Evolutionary conservation across 106 monocot genomes (phyloP).

Genomic region (Acorus calamus): DNA sequence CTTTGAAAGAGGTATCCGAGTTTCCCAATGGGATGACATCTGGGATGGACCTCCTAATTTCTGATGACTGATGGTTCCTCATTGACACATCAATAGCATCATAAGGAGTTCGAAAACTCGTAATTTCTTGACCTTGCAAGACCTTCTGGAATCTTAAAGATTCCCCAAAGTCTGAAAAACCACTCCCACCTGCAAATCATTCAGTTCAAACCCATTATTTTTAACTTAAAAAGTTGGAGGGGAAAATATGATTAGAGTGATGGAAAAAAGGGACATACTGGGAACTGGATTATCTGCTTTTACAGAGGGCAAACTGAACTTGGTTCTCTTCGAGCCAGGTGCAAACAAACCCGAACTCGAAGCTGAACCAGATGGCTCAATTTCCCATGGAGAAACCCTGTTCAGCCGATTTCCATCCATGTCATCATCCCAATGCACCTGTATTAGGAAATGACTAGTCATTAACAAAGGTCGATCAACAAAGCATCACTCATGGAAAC

Average conservation of each 20-base stretch:
- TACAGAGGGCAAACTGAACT: slow-evolving; percentile 18
- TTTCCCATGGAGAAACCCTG: slow-evolving; percentile 76
- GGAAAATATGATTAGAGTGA: not conserved
- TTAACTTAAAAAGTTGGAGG: not conserved
- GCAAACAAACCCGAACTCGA: slow-evolving; percentile 21
- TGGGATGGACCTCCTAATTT: slow-evolving; percentile 24
- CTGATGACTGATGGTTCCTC: slow-evolving; percentile 22
- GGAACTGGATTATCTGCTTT: slow-evolving; percentile 34
- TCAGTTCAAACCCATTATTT: not conserved
- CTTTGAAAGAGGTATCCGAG: slow-evolving; percentile 29
- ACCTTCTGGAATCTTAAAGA: slow-evolving; percentile 65
- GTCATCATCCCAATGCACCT: slow-evolving; percentile 76
- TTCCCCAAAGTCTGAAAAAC: slow-evolving; percentile 42
- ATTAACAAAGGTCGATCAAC: no score
- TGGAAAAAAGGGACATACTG: slow-evolving; percentile 24
- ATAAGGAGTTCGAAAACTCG: slow-evolving; percentile 33
- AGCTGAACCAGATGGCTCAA: slow-evolving; percentile 44
- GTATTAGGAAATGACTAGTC: not conserved
- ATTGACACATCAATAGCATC: slow-evolving; percentile 22
- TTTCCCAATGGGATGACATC: slow-evolving; percentile 23
- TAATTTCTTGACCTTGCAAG: slow-evolving; percentile 93
- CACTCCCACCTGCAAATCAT: slow-evolving; percentile 40
- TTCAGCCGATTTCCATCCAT: slow-evolving; percentile 28
- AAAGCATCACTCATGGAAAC: no score
- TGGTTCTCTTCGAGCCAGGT: slow-evolving; percentile 46